These are phyloP conservation scores for Trichoderma sp. DNA, from an alignment of 2,329 filamentous ascomycete genomes.

Conservation along the genomic window DNA sequence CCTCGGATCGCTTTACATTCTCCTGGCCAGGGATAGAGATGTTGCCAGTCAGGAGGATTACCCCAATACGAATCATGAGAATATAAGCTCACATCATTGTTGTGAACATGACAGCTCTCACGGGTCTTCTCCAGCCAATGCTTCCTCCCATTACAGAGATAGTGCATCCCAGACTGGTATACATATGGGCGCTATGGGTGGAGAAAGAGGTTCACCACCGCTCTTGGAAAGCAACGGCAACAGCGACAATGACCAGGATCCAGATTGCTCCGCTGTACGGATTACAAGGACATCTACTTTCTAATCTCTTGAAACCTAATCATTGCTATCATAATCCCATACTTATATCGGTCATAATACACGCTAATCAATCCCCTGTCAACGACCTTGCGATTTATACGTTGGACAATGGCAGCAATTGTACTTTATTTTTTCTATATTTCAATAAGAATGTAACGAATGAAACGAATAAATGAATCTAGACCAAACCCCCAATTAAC, in stretches of 20 bases:
- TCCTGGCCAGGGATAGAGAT: conserved; percentile 39
- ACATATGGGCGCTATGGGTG: not conserved
- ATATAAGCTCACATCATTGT: conserved; percentile 20
- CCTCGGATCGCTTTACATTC: conserved; percentile 56
- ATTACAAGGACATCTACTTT: not conserved
- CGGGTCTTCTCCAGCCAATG: not conserved
- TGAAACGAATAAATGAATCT: not conserved
- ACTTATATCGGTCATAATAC: not conserved
- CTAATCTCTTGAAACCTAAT: not conserved
- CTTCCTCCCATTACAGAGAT: not conserved
- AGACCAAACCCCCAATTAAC: not conserved
- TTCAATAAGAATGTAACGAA: not conserved
- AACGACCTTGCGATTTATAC: not conserved
- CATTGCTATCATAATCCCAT: not conserved
- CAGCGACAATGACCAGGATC: not conserved
- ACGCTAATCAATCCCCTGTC: not conserved
- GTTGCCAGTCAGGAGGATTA: conserved; percentile 13
- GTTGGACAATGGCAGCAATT: not conserved
- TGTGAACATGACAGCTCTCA: not conserved
- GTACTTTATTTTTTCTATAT: not conserved
- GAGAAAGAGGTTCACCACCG: not conserved
- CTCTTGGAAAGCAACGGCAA: not conserved
- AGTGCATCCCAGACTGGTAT: not conserved
- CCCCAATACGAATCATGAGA: not conserved
- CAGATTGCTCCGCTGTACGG: no score